phyloP scores from a whole-genome alignment of 176 grass and related monocot species.

The Carex scoparia region DNA sequence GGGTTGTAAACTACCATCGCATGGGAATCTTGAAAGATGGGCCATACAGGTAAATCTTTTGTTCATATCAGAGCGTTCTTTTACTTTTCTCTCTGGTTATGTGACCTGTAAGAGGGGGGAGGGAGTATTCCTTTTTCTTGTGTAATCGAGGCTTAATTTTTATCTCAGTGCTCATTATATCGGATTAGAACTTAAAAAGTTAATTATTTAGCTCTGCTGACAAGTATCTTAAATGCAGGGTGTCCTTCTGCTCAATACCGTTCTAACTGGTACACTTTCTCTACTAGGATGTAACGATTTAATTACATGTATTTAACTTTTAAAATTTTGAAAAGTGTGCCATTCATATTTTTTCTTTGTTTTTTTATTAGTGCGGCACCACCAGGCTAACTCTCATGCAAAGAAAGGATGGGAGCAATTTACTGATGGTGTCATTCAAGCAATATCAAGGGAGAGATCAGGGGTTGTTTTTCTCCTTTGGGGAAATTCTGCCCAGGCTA shows the following conservation, averaged over 20 bases:
- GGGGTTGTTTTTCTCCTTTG: slow-evolving; percentile 88
- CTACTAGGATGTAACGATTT: background rate
- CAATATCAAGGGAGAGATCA: slow-evolving; percentile 84
- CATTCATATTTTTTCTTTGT: background rate
- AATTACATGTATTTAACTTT: background rate
- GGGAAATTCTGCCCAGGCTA: slow-evolving; percentile 94
- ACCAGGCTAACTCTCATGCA: slow-evolving; percentile 89
- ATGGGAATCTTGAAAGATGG: slow-evolving; percentile 98
- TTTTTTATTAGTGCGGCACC: slow-evolving; percentile 57
- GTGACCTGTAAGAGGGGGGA: background rate
- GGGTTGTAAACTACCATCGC: slow-evolving; percentile 62
- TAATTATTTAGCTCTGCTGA: slow-evolving; percentile 1
- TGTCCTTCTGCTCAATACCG: slow-evolving; percentile 94
- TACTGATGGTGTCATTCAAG: slow-evolving; percentile 84
- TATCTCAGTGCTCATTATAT: background rate
- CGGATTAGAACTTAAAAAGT: background rate
- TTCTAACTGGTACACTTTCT: slow-evolving; percentile 68
- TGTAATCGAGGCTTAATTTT: background rate
- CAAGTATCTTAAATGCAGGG: slow-evolving; percentile 54
- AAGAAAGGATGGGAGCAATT: slow-evolving; percentile 99
- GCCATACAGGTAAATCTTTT: slow-evolving; percentile 71
- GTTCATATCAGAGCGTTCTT: background rate
- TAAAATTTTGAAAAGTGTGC: background rate
- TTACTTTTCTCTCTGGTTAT: background rate
- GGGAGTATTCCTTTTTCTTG: slow-evolving; percentile 1